phyloP scores from a whole-genome alignment of 768 basidiomycete species.

The Fibroporia radiculosa region DNA sequence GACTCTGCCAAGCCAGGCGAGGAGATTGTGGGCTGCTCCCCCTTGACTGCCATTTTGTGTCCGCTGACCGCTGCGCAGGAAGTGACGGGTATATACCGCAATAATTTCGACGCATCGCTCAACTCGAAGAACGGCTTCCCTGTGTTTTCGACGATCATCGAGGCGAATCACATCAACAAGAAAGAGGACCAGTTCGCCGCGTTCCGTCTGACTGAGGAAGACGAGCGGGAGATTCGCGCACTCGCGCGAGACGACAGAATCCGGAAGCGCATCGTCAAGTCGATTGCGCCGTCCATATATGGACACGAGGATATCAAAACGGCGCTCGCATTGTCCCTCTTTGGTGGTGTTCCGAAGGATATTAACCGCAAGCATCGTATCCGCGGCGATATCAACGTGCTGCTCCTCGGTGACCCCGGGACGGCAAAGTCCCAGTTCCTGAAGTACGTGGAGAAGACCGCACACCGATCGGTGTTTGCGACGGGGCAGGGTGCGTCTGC shows the following conservation, averaged over 20 bases:
- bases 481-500: slow-evolving; percentile 98
- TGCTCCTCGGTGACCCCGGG: slow-evolving; percentile 94
- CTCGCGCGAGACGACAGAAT: slow-evolving; percentile 91
- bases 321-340: slow-evolving; percentile 89
- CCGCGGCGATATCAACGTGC: slow-evolving; percentile 95
- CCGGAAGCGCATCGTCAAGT: slow-evolving; percentile 95
- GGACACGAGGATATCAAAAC: slow-evolving; percentile 99
- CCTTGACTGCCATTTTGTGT: neutral
- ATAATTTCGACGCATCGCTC: slow-evolving; percentile 97
- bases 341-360: slow-evolving; percentile 91
- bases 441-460: slow-evolving; percentile 98
- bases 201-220: slow-evolving; percentile 94
- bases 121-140: slow-evolving; percentile 99
- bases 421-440: slow-evolving; percentile 99
- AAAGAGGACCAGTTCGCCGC: slow-evolving; percentile 99
- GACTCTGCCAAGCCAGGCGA: slow-evolving; percentile 98
- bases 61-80: slow-evolving; percentile 46
- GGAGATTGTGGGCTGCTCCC: slow-evolving; percentile 66
- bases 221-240: slow-evolving; percentile 84
- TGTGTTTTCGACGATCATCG: slow-evolving; percentile 96
- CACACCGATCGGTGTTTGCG: slow-evolving; percentile 94
- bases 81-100: slow-evolving; percentile 95
- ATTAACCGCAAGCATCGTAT: slow-evolving; percentile 95
- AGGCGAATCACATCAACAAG: slow-evolving; percentile 98
- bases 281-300: slow-evolving; percentile 97